Base-by-base conservation (phyloP, 2,329 filamentous ascomycete species). In the Talaromyces rugulosus region DNA sequence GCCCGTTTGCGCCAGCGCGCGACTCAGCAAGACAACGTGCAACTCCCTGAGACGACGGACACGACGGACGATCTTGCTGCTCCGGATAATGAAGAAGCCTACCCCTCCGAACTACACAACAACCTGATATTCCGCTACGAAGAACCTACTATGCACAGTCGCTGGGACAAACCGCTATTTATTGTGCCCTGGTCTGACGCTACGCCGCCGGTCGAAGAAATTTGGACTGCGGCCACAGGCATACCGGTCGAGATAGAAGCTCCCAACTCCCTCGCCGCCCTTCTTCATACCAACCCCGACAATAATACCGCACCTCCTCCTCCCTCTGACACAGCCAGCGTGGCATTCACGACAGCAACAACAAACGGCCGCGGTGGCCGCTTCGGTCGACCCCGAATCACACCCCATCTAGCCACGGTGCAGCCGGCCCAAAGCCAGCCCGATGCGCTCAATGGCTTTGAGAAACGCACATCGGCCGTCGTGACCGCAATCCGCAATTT, bases 111-210 rank as follows among this genome's bases (percentile, higher is more conserved):
- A 16, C 81, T 86, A 59, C 85, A 88, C 66, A 80, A 85, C 65
- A 88, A 88, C 68, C 81, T 89, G 51, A 81, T 87, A 66, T 88
- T 86, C 74, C 80, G 86, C 62, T 88, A 87, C 70, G 86, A 89
- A 75, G 86, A 88, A 74, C 86, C 86, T n/a, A 86, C 85, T 69
- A 85, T 83, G 42, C 85, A 87, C 80, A 85, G 80, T 55, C 80
- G 86, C 57, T 89, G 86, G 86, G 86, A 89, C 71, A 85, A 85
- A 55, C 86, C 86, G 0, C 80, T 88, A 23, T 89, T 88, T 76
- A 86, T 84, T 9, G 81, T 88, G 1, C 81, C 84, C 5, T 82
- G 80, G 67, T 78, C 81, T 61, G 86, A 88, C 68, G 69, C 78
- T 6, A 77, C 78, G 16, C 84, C 85, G 6, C 85, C 85, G 11